Evolutionary conservation across 352 stramenopile genomes (phyloP).

Genomic region (Plasmopara halstedii): DNA sequence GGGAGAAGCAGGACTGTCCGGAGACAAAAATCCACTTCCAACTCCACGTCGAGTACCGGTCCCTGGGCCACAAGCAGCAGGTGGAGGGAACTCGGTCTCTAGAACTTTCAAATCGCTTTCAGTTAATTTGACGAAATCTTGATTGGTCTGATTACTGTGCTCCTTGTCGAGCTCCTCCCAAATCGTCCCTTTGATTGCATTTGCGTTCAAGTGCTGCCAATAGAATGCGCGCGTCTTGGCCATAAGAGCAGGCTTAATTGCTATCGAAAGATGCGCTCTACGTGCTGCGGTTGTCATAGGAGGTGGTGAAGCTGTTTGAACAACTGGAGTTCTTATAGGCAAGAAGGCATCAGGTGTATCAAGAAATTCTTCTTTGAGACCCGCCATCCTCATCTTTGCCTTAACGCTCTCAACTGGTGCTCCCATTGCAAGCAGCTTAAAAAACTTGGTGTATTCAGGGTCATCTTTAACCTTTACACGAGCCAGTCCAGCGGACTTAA

Average conservation of each 20-base stretch:
- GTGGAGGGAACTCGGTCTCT: constrained; percentile 58
- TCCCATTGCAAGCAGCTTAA: constrained; percentile 62
- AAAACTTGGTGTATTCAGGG: constrained; percentile 61
- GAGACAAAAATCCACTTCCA: constrained; percentile 32
- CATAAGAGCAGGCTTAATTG: constrained; percentile 56
- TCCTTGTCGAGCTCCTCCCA: constrained; percentile 73
- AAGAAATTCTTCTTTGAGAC: constrained; percentile 42
- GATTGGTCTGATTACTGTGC: constrained; percentile 42
- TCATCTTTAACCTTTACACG: constrained; percentile 54
- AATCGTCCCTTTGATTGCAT: constrained; percentile 62
- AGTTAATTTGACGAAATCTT: constrained; percentile 34
- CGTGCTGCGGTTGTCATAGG: constrained; percentile 13
- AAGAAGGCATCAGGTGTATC: constrained; percentile 51
- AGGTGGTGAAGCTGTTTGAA: constrained; percentile 3
- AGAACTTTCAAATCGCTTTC: constrained; percentile 43
- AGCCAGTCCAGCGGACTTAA: constrained; percentile 1
- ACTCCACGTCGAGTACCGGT: constrained; percentile 34
- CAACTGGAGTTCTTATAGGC: constrained; percentile 7
- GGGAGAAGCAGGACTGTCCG: constrained; percentile 34
- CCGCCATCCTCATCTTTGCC: constrained; percentile 59
- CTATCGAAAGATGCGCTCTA: constrained; percentile 43
- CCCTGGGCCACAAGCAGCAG: constrained; percentile 27
- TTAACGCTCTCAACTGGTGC: constrained; percentile 51
- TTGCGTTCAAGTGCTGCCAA: constrained; percentile 59
- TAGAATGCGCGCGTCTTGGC: constrained; percentile 62